phyloP scores from a whole-genome alignment of 140 eudicot species.

The Artemisia princeps region DNA sequence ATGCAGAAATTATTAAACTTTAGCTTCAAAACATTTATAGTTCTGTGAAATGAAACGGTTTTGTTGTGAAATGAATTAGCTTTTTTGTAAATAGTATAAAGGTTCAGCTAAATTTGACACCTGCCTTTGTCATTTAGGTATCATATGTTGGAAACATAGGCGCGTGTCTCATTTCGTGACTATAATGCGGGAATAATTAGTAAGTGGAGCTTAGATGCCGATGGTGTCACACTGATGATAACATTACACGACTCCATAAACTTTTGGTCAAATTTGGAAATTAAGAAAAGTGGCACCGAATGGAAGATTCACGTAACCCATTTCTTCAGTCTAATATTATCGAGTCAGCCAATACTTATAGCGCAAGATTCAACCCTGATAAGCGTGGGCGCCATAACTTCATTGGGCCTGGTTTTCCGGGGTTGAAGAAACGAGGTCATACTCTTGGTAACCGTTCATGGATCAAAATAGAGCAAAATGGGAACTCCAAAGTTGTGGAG shows the following conservation, averaged over 20 bases:
- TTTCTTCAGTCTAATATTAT: conserved; percentile 30
- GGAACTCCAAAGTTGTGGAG: conserved; percentile 69
- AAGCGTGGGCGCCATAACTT: conserved; percentile 39
- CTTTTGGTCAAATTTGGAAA: conserved; percentile 24
- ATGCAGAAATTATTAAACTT: too few relatives aligned
- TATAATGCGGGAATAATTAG: conserved; percentile 17
- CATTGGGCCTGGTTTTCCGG: conserved; percentile 50
- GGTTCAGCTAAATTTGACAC: conserved; percentile 6
- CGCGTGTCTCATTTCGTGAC: neutral
- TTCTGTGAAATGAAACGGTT: neutral
- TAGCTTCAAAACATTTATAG: too few relatives aligned
- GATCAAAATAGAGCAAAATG: conserved; percentile 74
- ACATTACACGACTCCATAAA: conserved; percentile 28
- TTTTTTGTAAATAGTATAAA: neutral
- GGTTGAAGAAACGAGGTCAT: conserved; percentile 80
- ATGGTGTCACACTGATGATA: conserved; percentile 42
- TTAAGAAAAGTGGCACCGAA: conserved; percentile 29
- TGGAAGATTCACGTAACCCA: conserved; percentile 52
- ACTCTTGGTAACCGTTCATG: conserved; percentile 78
- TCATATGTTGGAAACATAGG: neutral
- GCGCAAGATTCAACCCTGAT: conserved; percentile 34
- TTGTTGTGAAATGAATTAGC: neutral
- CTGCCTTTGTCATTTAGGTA: conserved; percentile 5
- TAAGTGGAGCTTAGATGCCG: conserved; percentile 19
- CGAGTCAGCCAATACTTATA: conserved; percentile 33